Percentiles rank a stretch among this genome's conserved stretches.
Conservation (phyloP, 2,329 filamentous ascomycete species). For the Pseudogymnoascus sp. region DNA sequence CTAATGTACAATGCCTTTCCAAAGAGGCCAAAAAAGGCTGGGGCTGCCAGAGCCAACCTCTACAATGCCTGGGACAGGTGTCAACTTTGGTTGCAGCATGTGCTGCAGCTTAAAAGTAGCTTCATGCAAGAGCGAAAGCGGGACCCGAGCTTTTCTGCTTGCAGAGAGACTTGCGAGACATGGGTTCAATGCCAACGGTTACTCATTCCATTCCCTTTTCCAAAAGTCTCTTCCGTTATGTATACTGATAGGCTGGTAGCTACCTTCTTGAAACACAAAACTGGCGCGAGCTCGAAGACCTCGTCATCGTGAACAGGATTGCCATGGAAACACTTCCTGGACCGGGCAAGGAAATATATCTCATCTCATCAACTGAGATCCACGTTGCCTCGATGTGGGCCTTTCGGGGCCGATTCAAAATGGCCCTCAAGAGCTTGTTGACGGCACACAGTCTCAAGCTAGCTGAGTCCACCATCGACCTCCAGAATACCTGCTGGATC, state of each 20-base stretch:
- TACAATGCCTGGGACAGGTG: neutral
- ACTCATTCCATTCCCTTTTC: neutral
- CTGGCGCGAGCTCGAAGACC: neutral
- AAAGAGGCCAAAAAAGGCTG: neutral
- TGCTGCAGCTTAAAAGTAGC: neutral
- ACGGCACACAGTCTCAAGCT: neutral
- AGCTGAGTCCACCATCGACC: neutral
- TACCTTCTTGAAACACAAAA: neutral
- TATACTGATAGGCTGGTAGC: neutral
- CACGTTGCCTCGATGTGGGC: neutral
- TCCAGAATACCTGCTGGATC: neutral
- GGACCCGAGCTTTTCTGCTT: neutral
- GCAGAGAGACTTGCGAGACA: neutral
- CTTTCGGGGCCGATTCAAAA: neutral
- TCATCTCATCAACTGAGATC: neutral
- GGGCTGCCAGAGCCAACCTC: neutral
- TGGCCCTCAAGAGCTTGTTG: neutral
- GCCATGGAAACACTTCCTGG: neutral
- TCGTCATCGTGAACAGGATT: neutral
- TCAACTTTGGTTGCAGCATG: neutral
- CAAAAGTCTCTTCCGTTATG: neutral
- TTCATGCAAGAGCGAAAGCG: neutral
- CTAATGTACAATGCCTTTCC: neutral
- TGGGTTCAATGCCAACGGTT: neutral
- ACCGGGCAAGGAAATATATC: neutral